phyloP scores from a whole-genome alignment of 2,329 filamentous ascomycete species.

The Blumeriella jaapii region DNA sequence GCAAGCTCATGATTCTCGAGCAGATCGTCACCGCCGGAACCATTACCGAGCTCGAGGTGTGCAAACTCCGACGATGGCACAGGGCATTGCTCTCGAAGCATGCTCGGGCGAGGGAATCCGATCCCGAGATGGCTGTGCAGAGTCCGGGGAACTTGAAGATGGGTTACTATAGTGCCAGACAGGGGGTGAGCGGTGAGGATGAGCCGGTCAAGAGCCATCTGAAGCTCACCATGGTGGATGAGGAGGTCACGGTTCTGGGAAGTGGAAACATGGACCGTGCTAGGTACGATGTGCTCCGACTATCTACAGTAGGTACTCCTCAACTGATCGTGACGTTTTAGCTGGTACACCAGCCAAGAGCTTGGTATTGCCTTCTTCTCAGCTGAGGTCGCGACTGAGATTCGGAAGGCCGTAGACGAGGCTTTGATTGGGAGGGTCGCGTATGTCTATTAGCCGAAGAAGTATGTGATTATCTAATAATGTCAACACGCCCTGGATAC shows the following conservation, averaged over 20 bases:
- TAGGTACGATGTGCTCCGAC: conserved; percentile 27
- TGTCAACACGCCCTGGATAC: too few species aligned
- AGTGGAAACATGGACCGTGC: conserved; percentile 79
- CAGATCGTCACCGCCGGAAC: conserved; percentile 72
- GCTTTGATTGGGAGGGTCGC: conserved; percentile 14
- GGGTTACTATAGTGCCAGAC: conserved; percentile 24
- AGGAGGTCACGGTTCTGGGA: conserved; percentile 54
- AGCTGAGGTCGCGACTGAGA: conserved; percentile 26
- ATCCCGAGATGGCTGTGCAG: conserved; percentile 8
- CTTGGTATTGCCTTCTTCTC: conserved; percentile 52
- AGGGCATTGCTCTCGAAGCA: conserved; percentile 21
- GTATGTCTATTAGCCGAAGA: too few species aligned
- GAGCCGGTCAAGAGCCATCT: conserved; percentile 66
- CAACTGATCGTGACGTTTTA: neutral
- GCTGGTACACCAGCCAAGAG: conserved; percentile 81
- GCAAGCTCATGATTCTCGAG: conserved; percentile 63
- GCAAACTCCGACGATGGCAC: conserved; percentile 45
- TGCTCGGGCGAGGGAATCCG: conserved; percentile 16
- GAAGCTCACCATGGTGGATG: conserved; percentile 66
- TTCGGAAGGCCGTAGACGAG: conserved; percentile 10
- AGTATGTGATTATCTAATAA: too few species aligned
- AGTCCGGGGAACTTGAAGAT: conserved; percentile 22
- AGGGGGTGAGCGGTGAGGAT: conserved; percentile 18
- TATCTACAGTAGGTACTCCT: neutral
- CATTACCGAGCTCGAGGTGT: conserved; percentile 55